phyloP scores from a whole-genome alignment of 129 eudicot species.

The Escallonia herrerae region DNA sequence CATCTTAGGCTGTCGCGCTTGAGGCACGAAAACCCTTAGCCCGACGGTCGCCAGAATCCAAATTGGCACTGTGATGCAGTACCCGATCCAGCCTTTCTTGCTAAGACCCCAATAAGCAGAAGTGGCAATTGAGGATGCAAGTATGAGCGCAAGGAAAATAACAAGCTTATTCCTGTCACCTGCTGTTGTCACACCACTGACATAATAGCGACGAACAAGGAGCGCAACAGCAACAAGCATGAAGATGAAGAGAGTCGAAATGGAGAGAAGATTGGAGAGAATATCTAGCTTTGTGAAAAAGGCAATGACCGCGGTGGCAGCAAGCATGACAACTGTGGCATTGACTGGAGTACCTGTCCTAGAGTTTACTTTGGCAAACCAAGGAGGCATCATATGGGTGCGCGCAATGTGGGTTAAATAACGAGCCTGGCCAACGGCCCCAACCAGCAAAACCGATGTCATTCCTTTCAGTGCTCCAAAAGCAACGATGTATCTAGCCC shows the following conservation, averaged over 20 bases:
- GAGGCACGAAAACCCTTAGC: slow-evolving; percentile 44
- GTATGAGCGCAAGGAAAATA: slow-evolving; percentile 28
- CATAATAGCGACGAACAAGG: slow-evolving; percentile 77
- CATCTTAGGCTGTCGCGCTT: slow-evolving; percentile 53
- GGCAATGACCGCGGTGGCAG: slow-evolving; percentile 53
- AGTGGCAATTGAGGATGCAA: slow-evolving; percentile 42
- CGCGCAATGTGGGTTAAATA: slow-evolving; percentile 85
- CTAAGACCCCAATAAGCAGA: slow-evolving; percentile 55
- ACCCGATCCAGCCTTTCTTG: slow-evolving; percentile 53
- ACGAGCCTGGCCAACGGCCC: slow-evolving; percentile 85
- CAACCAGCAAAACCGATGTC: slow-evolving; percentile 73
- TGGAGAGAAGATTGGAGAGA: slow-evolving; percentile 59
- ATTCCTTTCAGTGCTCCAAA: slow-evolving; percentile 84
- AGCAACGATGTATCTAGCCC: slow-evolving; percentile 87
- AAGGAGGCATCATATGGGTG: slow-evolving; percentile 85
- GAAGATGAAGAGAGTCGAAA: slow-evolving; percentile 78
- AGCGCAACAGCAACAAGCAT: slow-evolving; percentile 78
- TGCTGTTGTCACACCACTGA: slow-evolving; percentile 37
- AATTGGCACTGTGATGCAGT: slow-evolving; percentile 58
- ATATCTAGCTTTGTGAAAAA: slow-evolving; percentile 59
- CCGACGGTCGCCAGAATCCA: slow-evolving; percentile 51
- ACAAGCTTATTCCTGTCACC: slow-evolving; percentile 50
- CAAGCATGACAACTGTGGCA: slow-evolving; percentile 54
- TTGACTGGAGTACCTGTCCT: slow-evolving; percentile 77
- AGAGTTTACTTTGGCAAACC: slow-evolving; percentile 59